Evolutionary conservation across 2,329 filamentous ascomycete genomes (phyloP), one percentile per base, ranked within the genome.

Genomic region (Periconia sp.): DNA sequence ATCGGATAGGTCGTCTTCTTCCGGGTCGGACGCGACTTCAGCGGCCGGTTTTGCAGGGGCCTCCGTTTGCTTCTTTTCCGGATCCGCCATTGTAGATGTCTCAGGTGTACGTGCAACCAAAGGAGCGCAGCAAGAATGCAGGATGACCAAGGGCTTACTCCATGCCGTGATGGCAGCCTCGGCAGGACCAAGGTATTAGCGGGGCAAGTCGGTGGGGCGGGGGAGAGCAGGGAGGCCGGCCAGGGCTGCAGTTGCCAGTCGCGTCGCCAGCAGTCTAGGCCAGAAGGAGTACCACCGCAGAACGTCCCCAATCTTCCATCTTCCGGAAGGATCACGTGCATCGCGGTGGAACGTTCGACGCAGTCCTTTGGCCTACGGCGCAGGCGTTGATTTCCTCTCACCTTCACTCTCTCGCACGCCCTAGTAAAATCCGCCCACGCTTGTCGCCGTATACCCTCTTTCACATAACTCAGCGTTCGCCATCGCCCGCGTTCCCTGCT

Each of bases 1-100:
- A 67, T 97, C 94, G 68, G 97, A 90, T 18, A 94, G 78, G 63
- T 94, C 90, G 74, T 94, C 94, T 74, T 96, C 92, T 61, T 97
- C 93, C 7, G 92, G 93, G 66, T 97, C 93, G 18, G 92, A 88
- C 15, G 89, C 86, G 61, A 72, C 67, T 42, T 75, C 74, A 45
- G 61, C 54, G 41, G 56, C 41, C 7, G 45, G 48, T 20, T 51
- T 51, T 30, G 49, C 31, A 19, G 45, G 23, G n/a, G 41, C 45
- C 42, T 50, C 49, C 14, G 17, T 47, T 33, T 55, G 52, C 45
- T 64, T 64, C 45, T 51, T 49, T 18, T 57, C 57, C 50, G 52
- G 55, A 48, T 69, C 61, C 37, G 61, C 62, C 69, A 71, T 68
- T 57, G 35, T 31, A 9, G 19, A 20, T n/a, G 15, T 13, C 3